Evolutionary conservation across 176 grass and related monocot species (phyloP).

Genomic region (Thalia dealbata): DNA sequence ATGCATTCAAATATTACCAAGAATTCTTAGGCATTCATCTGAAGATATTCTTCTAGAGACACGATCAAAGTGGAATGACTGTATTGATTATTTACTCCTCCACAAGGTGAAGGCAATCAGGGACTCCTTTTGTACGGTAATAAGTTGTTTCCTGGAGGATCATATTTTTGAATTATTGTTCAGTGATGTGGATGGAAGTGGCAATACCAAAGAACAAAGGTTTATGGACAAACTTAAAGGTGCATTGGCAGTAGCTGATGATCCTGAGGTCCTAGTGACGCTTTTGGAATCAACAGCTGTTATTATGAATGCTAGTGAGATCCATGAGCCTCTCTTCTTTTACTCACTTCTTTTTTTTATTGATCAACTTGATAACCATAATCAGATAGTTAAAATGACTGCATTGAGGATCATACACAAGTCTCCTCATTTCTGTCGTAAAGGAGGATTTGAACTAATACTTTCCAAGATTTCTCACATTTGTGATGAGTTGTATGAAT

Average conservation of each 20-base stretch:
- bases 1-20: slow-evolving; percentile 61
- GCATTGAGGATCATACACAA: slow-evolving; percentile 58
- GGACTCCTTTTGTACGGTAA: slow-evolving; percentile 61
- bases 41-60: slow-evolving; percentile 42
- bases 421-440: slow-evolving; percentile 46
- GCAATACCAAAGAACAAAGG: slow-evolving; percentile 37
- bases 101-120: slow-evolving; percentile 66
- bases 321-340: slow-evolving; percentile 58
- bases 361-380: slow-evolving; percentile 48
- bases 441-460: slow-evolving; percentile 66
- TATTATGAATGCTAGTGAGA: slow-evolving; percentile 63
- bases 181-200: slow-evolving; percentile 30
- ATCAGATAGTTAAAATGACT: slow-evolving; percentile 53
- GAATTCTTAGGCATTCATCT: slow-evolving; percentile 60
- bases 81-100: slow-evolving; percentile 62
- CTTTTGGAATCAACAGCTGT: slow-evolving; percentile 62
- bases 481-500: slow-evolving; percentile 64
- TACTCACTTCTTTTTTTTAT: slow-evolving; percentile 67
- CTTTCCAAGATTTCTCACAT: slow-evolving; percentile 47
- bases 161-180: slow-evolving; percentile 56
- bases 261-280: slow-evolving; percentile 51
- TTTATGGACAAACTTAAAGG: slow-evolving; percentile 68
- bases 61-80: slow-evolving; percentile 49
- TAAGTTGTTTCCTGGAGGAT: slow-evolving; percentile 71
- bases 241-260: slow-evolving; percentile 39